Evolutionary conservation across 345 rosid genomes (phyloP).

Genomic region (Crucihimalaya himalaica): DNA sequence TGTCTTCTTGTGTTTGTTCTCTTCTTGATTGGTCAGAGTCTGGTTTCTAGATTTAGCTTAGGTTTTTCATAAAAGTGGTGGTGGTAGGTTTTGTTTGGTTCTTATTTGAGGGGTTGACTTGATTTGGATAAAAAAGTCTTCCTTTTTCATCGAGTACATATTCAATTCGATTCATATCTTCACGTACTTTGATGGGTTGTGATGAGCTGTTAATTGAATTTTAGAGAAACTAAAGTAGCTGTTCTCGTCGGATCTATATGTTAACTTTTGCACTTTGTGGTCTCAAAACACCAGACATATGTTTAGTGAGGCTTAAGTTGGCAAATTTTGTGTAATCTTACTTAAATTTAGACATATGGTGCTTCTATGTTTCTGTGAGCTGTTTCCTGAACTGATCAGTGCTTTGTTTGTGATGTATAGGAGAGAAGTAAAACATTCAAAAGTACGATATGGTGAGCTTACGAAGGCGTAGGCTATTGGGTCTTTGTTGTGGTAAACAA

Average conservation of each 20-base stretch:
- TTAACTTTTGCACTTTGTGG: slow-evolving; percentile 4
- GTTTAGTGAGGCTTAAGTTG: background rate
- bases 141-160: background rate
- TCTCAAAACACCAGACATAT: slow-evolving; percentile 1
- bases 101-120: slow-evolving; percentile 70
- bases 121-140: slow-evolving; percentile 29
- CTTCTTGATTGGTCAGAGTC: slow-evolving; percentile 41
- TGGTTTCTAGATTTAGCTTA: slow-evolving; percentile 12
- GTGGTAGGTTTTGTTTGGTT: slow-evolving; percentile 44
- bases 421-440: slow-evolving; percentile 30
- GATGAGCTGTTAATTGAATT: slow-evolving; percentile 15
- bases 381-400: slow-evolving; percentile 29
- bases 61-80: slow-evolving; percentile 65
- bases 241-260: slow-evolving; percentile 19
- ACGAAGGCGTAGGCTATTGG: slow-evolving; percentile 84
- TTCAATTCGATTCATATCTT: slow-evolving; percentile 20
- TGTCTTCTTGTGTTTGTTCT: slow-evolving; percentile 27
- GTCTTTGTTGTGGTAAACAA: slow-evolving; percentile 85
- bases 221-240: background rate
- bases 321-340: background rate
- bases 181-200: slow-evolving; percentile 6
- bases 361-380: slow-evolving; percentile 26
- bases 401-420: slow-evolving; percentile 32
- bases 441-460: slow-evolving; percentile 80
- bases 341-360: background rate